Base-by-base conservation (phyloP, 805 yeast species). In the Starmerella tilneyi region DNA sequence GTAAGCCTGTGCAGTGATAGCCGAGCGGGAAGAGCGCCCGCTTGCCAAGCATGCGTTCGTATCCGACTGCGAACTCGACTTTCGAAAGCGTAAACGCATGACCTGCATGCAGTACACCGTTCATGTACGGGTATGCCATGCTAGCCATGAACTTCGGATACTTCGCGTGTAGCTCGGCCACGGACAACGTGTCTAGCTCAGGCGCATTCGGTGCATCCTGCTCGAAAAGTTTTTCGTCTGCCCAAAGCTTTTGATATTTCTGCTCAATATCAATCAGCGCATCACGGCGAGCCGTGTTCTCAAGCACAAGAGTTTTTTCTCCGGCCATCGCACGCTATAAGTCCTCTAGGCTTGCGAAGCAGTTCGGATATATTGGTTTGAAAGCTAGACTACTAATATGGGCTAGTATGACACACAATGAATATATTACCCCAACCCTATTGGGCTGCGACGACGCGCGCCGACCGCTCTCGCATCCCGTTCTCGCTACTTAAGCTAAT, bases 1-100 rank as follows among this genome's bases (percentile, higher is more conserved):
- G 97, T 96, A 92, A 82, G 73, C 98, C 98, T 28, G 98, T 92
- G 75, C 98, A 92, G 68, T 92, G 98, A 81, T 89, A 92, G 41
- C 98, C 98, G 47, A 92, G 73, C 42, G 98, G 97, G 69, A 84
- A 92, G 50, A 88, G 70, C 29, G 96, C 95, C 57, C 82, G 75
- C 67, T 81, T 84, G 55, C 96, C 97, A 60, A 74, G 74, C 89
- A 92, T 82, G 68, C 96, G 79, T 70, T 92, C 95, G 61, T 81
- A 92, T 45, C 97, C 97, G 46, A 83, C 72, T 37, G 88, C 79
- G 62, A 81, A 92, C 65, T 92, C 98, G 43, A 78, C 89, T 68
- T 92, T 92, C 43, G 96, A 84, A 52, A 89, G 71, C 29, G 97
- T 92, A 71, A 89, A 92, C 56, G 86, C 78, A 65, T 92, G 99